Evolutionary conservation across 768 basidiomycete species (phyloP), one percentile per base, ranked within the genome.

Genomic region (Lactifluus hygrophoroides): DNA sequence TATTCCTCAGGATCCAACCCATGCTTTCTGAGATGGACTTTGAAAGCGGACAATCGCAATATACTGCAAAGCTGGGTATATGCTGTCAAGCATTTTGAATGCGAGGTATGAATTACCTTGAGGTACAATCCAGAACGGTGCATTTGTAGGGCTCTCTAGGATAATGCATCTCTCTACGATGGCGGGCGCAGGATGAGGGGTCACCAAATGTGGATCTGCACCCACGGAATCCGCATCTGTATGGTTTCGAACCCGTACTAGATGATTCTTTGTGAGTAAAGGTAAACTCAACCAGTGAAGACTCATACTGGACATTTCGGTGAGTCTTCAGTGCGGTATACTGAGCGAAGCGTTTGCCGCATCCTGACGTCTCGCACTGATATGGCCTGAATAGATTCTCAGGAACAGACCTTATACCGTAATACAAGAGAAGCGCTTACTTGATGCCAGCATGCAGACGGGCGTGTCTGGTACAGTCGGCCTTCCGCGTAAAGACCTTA

Each of bases 151-250:
- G 59, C 14, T 45, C 25, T 38, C 54, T 45, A 13, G 45, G 68
- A 17, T 67, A 63, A 65, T 88, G 86, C 2, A 73, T 78, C 69
- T 87, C 85, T 65, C 77, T 80, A 55, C 76, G 74, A 64, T 88
- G 86, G 9, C 86, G 82, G 30, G 79, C 72, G 61, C 82, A 73
- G 45, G 86, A 87, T 0, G 86, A 88, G 11, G 84, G 86, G 64
- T 88, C 86, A 14, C 80, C 80, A 62, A 88, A 88, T 14, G 72
- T 68, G 30, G 77, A 73, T 10, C 52, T 56, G 65, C 86, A 88
- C 21, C 67, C 69, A 9, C 69, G 64, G 43, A 77, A 71, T 14
- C 72, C 73, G 64, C 87, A 89, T 5, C 51, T 52, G 63, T 74
- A 77, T 16, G 64, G 64, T 37, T 60, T 64, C 17, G 3, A 51